Base-by-base conservation (phyloP, 805 yeast genomes). In the Starmerella potacharoeniae region DNA sequence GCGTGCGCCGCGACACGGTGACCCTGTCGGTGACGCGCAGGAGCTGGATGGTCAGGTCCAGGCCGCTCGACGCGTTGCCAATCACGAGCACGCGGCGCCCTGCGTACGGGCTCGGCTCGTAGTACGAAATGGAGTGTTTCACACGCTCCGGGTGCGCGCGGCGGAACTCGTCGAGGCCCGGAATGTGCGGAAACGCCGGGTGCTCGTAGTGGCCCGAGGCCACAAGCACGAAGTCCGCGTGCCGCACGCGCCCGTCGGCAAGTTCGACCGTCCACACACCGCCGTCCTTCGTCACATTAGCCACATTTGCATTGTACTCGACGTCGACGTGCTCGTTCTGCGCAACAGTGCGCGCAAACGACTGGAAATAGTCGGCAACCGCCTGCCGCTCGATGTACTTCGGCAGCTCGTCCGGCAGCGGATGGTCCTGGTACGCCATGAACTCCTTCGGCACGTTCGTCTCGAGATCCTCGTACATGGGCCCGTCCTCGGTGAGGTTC, bases 31-130 rank as follows among this genome's bases (percentile, higher is more conserved):
- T 69, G 3, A 54, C 62, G 3, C 72, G 70, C 1, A 81, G 77
- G 16, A 82, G 64, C 64, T 84, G 89, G 53, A 74, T 75, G 1
- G 87, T 78, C 36, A 85, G 71, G 65, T 88, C 95, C 31, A 79
- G 77, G 22, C 90, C 95, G 31, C 88, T 81, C 2, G 91, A 83
- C 10, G 83, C 80, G 63, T 81, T 82, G 0, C 95, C 95, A 17
- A 86, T 78, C 6, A 86, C 75, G 46, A 86, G 66, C 11, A 82
- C 80, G 31, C 68, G 73, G 46, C 73, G 72, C 51, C 66, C 73
- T 11, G 53, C 59, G 56, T 72, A 82, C 16, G 71, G 73, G 1
- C 71, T 71, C 0, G 80, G 75, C 17, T 66, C 66, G 54, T 82
- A 75, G 63, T 73, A 84, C 37, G 74, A 68, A 56, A 80, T 79